Base-by-base conservation (phyloP, 495 filamentous ascomycete species). In the Penicillium verhagenii region DNA sequence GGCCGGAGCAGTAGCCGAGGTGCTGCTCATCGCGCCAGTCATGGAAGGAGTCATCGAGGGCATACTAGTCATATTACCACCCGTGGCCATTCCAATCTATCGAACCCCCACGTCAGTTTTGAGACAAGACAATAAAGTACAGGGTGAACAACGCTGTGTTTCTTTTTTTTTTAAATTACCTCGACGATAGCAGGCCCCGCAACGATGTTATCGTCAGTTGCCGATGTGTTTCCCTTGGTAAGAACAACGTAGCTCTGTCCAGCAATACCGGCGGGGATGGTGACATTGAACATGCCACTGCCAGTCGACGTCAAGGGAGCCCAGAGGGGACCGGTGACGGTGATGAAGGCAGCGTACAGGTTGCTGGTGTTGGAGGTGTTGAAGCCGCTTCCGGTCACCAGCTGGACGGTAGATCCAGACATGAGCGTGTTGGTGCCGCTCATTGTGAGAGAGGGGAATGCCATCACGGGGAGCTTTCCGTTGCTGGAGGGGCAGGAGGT, bases 391-490 rank as follows among this genome's bases (percentile, higher is more conserved):
- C 61, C 61, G 16, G 56, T 37, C 49, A 60, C 50, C 2, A 66
- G n/a, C 3, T 29, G 5, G 7, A 61, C 64, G 29, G 46, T 24
- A 2, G 54, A 46, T 43, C 61, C 59, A 10, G 21, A 57, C 64
- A 60, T 64, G 35, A 54, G 40, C n/a, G 51, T 18, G 0, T 16
- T 44, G 2, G 8, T 57, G 10, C 52, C 31, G 23, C 43, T 52
- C 44, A 68, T 61, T 9, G 64, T 58, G 2, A 83, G 54, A 13
- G 63, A 56, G 1, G 81, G 77, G 70, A 84, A 86, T 3, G 83
- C 75, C 65, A 78, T 84, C 50, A 87, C 76, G 8, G 82, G 80
- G 0, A 86, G 74, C 18, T 63, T 58, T 6, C 76, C 74, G 65
- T 86, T 84, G 43, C 56, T 66, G 2, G 60, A 43, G 8, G 85